Evolutionary conservation across 257 asterid species (phyloP), one percentile per base, ranked within the genome.

Genomic region (Salvia rosmarinus): DNA sequence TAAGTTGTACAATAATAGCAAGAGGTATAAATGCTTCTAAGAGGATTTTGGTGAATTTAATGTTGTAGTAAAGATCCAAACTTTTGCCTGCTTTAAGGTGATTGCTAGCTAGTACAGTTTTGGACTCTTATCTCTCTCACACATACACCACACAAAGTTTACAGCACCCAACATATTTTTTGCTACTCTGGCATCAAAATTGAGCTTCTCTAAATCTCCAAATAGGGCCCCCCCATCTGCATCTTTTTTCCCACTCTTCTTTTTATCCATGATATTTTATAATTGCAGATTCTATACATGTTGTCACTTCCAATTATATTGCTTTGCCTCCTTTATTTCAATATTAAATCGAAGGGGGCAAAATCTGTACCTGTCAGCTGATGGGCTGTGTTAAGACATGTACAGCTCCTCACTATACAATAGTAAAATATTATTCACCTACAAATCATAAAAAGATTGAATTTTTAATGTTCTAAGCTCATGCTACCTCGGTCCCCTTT

Each of bases 1-100:
- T 68, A 52, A 71, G 68, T 25, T 5, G 67, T 20, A 42, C 72
- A 71, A 73, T 25, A 68, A 73, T 25, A 17, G 59, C n/a, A 70
- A 37, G 23, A 64, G 67, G 52, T 73, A 81, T 78, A 75, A 82
- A 85, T 73, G 84, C 78, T 73, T 68, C 8, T 69, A 68, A 62
- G 65, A 44, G 39, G 75, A 57, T 66, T 76, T 75, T 78, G 80
- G 69, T 74, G 79, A 75, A 76, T 57, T 71, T 28, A 75, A 70
- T 68, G 77, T 30, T n/a, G 30, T 5, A 30, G 43, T 52, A 70
- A 67, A 60, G 68, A 68, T 75, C 75, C 66, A 77, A 80, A 60
- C 3, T 17, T 63, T 68, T 75, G 66, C 77, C 74, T 55, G 64
- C 43, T 73, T 78, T 74, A 30, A 64, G 63, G 75, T 52, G 72